Conservation (phyloP, 2,329 filamentous ascomycete species). For the Cytospora piceicola region DNA sequence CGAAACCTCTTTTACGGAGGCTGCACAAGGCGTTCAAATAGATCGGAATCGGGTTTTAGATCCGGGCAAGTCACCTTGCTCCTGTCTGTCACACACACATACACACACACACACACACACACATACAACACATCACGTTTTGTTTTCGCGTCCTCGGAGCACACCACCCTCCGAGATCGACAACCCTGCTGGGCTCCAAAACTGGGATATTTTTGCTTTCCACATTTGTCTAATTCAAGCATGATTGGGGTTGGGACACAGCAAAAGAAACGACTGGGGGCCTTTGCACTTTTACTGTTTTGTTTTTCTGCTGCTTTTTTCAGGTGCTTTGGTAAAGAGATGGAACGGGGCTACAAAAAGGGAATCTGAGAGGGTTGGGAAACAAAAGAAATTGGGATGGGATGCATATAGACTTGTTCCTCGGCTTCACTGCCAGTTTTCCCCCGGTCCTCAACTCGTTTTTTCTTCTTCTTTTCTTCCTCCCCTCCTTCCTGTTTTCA, state of each 20-base stretch:
- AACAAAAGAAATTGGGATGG: constrained; percentile 34
- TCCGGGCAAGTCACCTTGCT: constrained; percentile 31
- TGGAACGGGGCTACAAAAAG: constrained; percentile 28
- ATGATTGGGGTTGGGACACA: constrained; percentile 30
- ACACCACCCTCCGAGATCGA: constrained; percentile 20
- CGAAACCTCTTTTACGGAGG: constrained; percentile 37
- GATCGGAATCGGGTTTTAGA: constrained; percentile 32
- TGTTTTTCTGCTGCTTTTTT: constrained; percentile 22
- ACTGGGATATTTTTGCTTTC: constrained; percentile 7
- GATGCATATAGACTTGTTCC: constrained; percentile 38
- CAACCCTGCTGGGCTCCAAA: constrained; percentile 14
- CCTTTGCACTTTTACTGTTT: constrained; percentile 13
- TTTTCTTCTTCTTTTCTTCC: constrained; percentile 22
- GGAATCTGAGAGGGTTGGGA: constrained; percentile 29
- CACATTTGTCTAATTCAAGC: constrained; percentile 23
- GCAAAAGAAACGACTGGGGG: constrained; percentile 28
- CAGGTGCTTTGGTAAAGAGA: constrained; percentile 28
- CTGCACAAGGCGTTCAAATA: constrained; percentile 43
- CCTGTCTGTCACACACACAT: constrained; percentile 26
- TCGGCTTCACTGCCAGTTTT: constrained; percentile 30
- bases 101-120: too few species aligned
- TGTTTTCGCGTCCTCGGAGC: constrained; percentile 11
- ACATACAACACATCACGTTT: constrained; percentile 2
- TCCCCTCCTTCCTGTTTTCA: constrained; percentile 15
- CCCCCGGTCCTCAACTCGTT: constrained; percentile 22